Conservation (phyloP, 208 protist genomes). For the Chromosphaera perkinsii region DNA sequence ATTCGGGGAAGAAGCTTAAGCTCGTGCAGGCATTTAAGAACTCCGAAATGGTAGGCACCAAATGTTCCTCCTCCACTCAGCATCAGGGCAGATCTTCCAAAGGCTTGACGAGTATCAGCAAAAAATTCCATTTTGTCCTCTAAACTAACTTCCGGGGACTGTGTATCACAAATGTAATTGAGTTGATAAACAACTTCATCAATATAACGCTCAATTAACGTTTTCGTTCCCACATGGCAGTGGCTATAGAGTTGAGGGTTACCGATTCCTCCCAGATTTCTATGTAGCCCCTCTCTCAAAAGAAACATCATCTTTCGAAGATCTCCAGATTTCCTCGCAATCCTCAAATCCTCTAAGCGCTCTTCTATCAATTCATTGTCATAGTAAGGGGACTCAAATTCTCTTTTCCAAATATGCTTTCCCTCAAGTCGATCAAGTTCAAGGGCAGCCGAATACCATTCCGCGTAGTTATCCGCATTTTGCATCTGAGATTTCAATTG, state of each 20-base stretch:
- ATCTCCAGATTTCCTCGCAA: constrained; percentile 13
- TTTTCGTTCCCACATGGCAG: constrained; percentile 44
- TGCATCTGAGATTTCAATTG: no score
- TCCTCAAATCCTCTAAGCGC: constrained; percentile 19
- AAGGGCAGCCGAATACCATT: constrained; percentile 11
- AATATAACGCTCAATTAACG: constrained; percentile 48
- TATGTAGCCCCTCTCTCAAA: constrained; percentile 18
- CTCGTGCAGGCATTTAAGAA: constrained; percentile 36
- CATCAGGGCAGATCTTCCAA: constrained; percentile 47
- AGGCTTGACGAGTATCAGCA: constrained; percentile 43
- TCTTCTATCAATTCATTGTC: constrained; percentile 27
- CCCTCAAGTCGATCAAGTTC: constrained; percentile 6
- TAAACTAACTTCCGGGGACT: constrained; percentile 3
- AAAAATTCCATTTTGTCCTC: constrained; percentile 36
- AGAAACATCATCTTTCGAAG: constrained; percentile 21
- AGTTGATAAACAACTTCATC: constrained; percentile 36
- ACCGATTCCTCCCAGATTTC: constrained; percentile 37
- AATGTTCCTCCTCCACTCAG: constrained; percentile 48
- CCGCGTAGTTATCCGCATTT: not conserved
- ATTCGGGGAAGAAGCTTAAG: constrained; percentile 41
- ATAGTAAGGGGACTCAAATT: constrained; percentile 10
- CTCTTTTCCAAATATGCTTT: constrained; percentile 28
- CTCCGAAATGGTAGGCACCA: constrained; percentile 49
- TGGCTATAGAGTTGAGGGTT: constrained; percentile 30
- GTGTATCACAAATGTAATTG: constrained; percentile 19